Evolutionary conservation across 352 stramenopile genomes (phyloP).

Genomic region (Globisporangium ultimum): DNA sequence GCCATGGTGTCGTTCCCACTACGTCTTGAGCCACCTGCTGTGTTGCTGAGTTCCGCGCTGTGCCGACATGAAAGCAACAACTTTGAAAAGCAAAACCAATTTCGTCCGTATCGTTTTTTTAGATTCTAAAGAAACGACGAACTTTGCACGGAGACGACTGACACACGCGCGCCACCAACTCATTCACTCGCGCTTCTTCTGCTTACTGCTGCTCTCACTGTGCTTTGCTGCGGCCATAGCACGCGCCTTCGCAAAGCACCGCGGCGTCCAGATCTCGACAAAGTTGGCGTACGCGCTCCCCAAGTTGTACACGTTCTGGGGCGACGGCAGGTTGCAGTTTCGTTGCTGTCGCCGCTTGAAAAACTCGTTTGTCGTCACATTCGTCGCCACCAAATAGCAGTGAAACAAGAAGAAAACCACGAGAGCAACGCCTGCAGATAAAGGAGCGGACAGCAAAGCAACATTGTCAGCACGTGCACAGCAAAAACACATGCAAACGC

Average conservation of each 20-base stretch:
- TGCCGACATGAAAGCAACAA: no score
- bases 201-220: not conserved
- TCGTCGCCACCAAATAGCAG: constrained; percentile 43
- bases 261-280: constrained; percentile 28
- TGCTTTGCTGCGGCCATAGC: not conserved
- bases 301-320: constrained; percentile 14
- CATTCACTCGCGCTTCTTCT: not conserved
- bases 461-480: not conserved
- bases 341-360: constrained; percentile 44
- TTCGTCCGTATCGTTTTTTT: no score
- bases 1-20: no score
- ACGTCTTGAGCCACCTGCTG: no score
- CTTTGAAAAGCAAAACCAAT: no score
- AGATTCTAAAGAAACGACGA: no score
- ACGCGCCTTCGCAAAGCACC: constrained; percentile 19
- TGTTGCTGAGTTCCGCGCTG: no score
- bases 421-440: constrained; percentile 29
- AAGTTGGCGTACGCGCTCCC: constrained; percentile 19
- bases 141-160: no score
- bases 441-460: no score
- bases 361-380: constrained; percentile 74
- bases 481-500: not conserved
- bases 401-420: constrained; percentile 52
- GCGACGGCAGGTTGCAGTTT: not conserved
- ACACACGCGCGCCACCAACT: no score